Conservation (phyloP, 108 stramenopile species). For the Fragilariopsis cylindrus region DNA sequence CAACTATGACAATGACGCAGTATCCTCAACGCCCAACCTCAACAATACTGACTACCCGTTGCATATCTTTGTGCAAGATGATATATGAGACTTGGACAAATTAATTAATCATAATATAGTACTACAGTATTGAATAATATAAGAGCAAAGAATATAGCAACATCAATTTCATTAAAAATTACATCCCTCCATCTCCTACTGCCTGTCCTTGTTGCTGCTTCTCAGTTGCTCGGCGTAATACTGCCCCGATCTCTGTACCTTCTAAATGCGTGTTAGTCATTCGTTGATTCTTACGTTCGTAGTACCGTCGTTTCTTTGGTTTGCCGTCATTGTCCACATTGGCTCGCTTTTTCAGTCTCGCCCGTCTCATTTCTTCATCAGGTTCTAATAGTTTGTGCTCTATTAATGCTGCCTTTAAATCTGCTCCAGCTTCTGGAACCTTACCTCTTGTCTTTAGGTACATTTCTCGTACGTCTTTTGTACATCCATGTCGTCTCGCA, state of each 20-base stretch:
- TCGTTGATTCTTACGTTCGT: conserved; percentile 81
- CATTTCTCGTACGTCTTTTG: conserved; percentile 81
- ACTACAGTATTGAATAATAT: no score
- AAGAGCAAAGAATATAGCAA: not conserved
- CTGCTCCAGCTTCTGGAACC: conserved; percentile 63
- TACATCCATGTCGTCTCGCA: conserved; percentile 84
- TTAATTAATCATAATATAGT: no score
- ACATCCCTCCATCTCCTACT: conserved; percentile 91
- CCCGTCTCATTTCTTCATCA: conserved; percentile 72
- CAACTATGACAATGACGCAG: no score
- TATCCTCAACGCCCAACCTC: no score
- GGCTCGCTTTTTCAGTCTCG: conserved; percentile 60
- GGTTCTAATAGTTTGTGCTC: conserved; percentile 78
- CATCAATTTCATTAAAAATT: conserved; percentile 18
- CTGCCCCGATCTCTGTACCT: conserved; percentile 79
- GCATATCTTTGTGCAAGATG: no score
- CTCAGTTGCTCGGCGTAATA: conserved; percentile 65
- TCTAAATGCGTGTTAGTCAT: conserved; percentile 88
- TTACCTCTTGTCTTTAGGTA: conserved; percentile 58
- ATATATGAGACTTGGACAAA: no score
- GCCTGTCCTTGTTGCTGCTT: conserved; percentile 75
- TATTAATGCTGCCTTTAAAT: conserved; percentile 54
- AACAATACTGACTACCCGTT: no score
- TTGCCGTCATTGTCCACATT: conserved; percentile 85
- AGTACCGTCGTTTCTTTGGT: conserved; percentile 84